Evolutionary conservation across 2,329 filamentous ascomycete genomes (phyloP), one percentile per base, ranked within the genome.

Genomic region (Didymellaceae sp.): DNA sequence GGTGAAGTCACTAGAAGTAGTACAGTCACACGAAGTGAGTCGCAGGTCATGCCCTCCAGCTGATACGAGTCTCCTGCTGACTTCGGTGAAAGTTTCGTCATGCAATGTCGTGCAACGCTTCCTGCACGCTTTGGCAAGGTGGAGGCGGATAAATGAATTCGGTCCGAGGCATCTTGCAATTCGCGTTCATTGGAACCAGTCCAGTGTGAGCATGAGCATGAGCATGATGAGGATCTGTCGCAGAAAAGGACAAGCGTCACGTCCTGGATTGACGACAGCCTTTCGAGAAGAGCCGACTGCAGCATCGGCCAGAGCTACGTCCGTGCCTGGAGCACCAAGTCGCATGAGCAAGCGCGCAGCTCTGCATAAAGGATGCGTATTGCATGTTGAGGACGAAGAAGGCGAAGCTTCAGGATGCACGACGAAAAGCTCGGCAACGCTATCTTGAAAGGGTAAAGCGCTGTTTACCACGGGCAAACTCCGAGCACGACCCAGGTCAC

Each of bases 141-240:
- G 48, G 48, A 39, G 48, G 43, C 48, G 48, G 48, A 14, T 52
- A 46, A 42, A 52, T 39, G 38, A 16, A 46, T 46, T 52, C 42
- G 48, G 37, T 46, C 48, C 48, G 48, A 45, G 26, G 37, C 48
- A 43, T n/a, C 32, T 20, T 33, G 16, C 20, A 37, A 9, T 20
- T 46, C 41, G 26, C 20, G 25, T 14, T 22, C 17, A 16, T 11
- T 26, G 25, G 8, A 13, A 26, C 16, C 16, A 38, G 38, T 31
- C 31, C 21, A 30, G 9, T 9, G 24, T 17, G 33, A 14, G 14
- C n/a, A 13, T 5, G n/a, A 32, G 17, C 24, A 3, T 20, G 26
- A 33, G 35, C 26, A 9, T 13, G 26, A 13, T 28, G 26, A 28
- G 10, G 5, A 13, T 8, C 26, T 28, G 10, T 13, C n/a, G n/a